These are phyloP conservation scores for Collariella sp. DNA, from an alignment of 495 filamentous ascomycete genomes.

Conservation along the genomic window DNA sequence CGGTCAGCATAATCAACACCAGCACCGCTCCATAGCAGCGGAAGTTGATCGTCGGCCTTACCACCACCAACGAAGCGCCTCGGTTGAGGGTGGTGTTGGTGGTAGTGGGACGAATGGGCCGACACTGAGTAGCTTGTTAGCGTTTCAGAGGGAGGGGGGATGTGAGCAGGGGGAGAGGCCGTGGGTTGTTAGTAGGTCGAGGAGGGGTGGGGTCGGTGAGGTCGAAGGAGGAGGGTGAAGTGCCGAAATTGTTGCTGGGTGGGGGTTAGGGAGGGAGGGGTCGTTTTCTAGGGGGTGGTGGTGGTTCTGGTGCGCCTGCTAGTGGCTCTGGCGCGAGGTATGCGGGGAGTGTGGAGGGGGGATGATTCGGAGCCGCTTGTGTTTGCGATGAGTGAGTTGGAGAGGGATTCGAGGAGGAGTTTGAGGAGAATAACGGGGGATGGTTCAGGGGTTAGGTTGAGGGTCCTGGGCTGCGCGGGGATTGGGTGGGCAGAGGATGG, in stretches of 20 bases:
- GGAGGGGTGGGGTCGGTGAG: not conserved
- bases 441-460: slow-evolving; percentile 24
- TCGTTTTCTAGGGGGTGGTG: slow-evolving; percentile 22
- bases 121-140: slow-evolving; percentile 49
- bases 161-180: not conserved
- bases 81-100: slow-evolving; percentile 57
- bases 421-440: slow-evolving; percentile 47
- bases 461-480: not conserved
- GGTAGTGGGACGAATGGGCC: slow-evolving; percentile 41
- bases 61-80: slow-evolving; percentile 60
- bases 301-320: slow-evolving; percentile 20
- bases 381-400: slow-evolving; percentile 84
- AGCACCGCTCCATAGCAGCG: slow-evolving; percentile 43
- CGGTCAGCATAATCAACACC: too few relatives aligned
- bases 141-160: slow-evolving; percentile 26
- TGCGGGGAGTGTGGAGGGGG: slow-evolving; percentile 41
- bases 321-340: slow-evolving; percentile 31
- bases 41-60: slow-evolving; percentile 59
- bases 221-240: not conserved
- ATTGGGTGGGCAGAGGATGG: not conserved
- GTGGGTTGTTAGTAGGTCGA: not conserved
- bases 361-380: slow-evolving; percentile 71
- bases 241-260: not conserved
- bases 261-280: slow-evolving; percentile 14
- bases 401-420: slow-evolving; percentile 57